phyloP scores from a whole-genome alignment of 129 eudicot species.

The Artemisia argyi region DNA sequence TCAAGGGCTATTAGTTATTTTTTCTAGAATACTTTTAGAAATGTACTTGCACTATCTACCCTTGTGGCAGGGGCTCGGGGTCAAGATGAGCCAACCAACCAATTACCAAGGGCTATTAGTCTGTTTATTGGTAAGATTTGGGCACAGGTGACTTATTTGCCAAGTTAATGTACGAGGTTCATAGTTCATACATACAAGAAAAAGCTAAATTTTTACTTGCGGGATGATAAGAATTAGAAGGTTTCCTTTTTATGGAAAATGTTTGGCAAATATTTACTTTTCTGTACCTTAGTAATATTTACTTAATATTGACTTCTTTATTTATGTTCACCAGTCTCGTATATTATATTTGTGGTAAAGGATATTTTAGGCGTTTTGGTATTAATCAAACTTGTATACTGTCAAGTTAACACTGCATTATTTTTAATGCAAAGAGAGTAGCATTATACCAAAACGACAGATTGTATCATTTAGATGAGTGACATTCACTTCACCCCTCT shows the following conservation, averaged over 20 bases:
- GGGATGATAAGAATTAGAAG: background rate
- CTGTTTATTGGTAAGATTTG: background rate
- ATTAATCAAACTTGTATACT: too few relatives aligned
- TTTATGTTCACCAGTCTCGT: background rate
- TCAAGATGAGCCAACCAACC: background rate
- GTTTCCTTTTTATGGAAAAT: background rate
- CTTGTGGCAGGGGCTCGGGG: background rate
- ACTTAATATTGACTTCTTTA: background rate
- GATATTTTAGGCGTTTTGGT: background rate
- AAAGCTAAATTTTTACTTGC: background rate
- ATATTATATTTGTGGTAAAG: background rate
- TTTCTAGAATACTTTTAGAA: background rate
- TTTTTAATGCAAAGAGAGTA: background rate
- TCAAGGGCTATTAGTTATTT: background rate
- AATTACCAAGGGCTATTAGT: background rate
- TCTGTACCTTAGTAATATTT: background rate
- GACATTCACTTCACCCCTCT: too few relatives aligned
- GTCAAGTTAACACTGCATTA: background rate
- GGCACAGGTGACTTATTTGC: background rate
- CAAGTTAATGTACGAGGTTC: background rate
- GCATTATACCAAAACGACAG: too few relatives aligned
- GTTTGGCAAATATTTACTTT: background rate
- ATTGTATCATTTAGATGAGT: too few relatives aligned
- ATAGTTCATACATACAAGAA: background rate
- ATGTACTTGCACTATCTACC: background rate